phyloP scores from a whole-genome alignment of 1,284 basidiomycete species.

The Malassezia arunalokei region DNA sequence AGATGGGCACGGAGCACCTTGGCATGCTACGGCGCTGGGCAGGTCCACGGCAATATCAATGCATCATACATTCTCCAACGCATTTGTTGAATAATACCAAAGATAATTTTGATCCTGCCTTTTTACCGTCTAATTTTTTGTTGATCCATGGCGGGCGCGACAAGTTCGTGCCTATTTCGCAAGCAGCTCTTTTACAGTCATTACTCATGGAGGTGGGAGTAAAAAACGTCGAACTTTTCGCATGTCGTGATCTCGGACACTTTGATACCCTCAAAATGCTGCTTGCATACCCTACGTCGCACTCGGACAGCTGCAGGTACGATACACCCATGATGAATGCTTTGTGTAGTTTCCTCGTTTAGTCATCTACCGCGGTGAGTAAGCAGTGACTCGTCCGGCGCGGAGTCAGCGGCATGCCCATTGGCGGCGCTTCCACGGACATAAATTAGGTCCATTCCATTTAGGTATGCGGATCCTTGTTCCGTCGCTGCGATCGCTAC shows the following conservation, averaged over 20 bases:
- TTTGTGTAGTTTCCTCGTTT: neutral
- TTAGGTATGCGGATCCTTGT: too few species aligned
- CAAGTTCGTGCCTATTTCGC: slow-evolving; percentile 43
- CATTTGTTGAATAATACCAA: slow-evolving; percentile 48
- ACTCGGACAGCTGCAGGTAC: neutral
- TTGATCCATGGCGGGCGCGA: slow-evolving; percentile 48
- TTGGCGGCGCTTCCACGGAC: too few species aligned
- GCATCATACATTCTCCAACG: slow-evolving; percentile 47
- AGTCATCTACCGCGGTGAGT: neutral
- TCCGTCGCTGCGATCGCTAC: too few species aligned
- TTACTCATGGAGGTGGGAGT: slow-evolving; percentile 47
- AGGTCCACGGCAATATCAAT: slow-evolving; percentile 46
- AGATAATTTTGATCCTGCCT: slow-evolving; percentile 43
- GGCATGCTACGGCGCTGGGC: slow-evolving; percentile 43
- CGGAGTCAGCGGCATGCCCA: too few species aligned
- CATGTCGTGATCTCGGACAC: slow-evolving; percentile 45
- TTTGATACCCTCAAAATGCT: slow-evolving; percentile 2
- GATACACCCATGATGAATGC: neutral
- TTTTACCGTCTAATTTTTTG: slow-evolving; percentile 45
- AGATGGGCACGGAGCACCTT: slow-evolving; percentile 47
- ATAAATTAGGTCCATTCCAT: too few species aligned
- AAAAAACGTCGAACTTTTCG: slow-evolving; percentile 37
- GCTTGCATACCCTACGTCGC: neutral
- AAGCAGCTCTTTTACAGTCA: slow-evolving; percentile 46
- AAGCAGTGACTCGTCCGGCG: too few species aligned